These are phyloP conservation scores for Skeletonema menzelii DNA, from an alignment of 108 stramenopile species.

Conservation along the genomic window DNA sequence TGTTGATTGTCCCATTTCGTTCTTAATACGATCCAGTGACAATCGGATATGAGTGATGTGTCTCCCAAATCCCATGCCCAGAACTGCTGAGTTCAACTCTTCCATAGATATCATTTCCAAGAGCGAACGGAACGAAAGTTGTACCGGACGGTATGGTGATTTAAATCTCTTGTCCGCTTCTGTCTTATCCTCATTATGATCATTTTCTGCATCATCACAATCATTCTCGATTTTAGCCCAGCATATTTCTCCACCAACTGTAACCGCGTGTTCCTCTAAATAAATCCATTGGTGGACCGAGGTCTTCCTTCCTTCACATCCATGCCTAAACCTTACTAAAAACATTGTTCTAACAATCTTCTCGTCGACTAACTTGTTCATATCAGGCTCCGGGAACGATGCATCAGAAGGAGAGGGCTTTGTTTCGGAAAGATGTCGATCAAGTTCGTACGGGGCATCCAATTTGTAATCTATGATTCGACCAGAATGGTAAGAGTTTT, in stretches of 20 bases:
- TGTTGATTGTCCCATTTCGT: neutral
- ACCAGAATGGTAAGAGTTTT: constrained; percentile 48
- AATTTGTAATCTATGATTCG: constrained; percentile 43
- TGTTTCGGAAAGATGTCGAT: constrained; percentile 1
- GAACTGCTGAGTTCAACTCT: constrained; percentile 20
- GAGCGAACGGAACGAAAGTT: constrained; percentile 35
- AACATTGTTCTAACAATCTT: constrained; percentile 28
- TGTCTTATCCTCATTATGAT: neutral
- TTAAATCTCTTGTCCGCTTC: neutral
- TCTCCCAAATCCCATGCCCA: constrained; percentile 38
- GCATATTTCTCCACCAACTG: constrained; percentile 35
- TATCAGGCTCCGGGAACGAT: constrained; percentile 5
- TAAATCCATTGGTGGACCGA: constrained; percentile 49
- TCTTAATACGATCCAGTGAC: neutral
- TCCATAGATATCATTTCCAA: constrained; percentile 41
- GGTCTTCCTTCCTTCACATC: constrained; percentile 44
- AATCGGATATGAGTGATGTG: constrained; percentile 19
- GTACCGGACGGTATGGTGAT: constrained; percentile 37
- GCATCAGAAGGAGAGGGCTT: constrained; percentile 5
- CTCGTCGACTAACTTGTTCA: constrained; percentile 21
- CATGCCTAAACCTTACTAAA: constrained; percentile 41
- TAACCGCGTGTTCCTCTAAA: constrained; percentile 43
- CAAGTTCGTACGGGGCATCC: constrained; percentile 26
- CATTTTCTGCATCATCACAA: neutral
- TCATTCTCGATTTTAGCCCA: constrained; percentile 28